Base-by-base conservation (phyloP, 768 basidiomycete species). In the Russula abietina region DNA sequence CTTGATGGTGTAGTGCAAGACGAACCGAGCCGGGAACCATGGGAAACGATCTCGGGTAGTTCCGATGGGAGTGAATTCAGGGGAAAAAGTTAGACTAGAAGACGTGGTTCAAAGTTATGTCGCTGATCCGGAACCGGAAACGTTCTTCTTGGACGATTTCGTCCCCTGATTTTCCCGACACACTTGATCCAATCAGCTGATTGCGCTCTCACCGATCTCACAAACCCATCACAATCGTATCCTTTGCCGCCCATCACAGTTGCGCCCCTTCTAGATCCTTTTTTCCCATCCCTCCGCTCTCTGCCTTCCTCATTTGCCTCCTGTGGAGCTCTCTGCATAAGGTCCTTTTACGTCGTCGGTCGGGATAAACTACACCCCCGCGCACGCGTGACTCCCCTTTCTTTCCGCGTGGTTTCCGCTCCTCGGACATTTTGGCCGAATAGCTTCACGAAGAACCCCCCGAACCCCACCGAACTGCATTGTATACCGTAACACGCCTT, bases 121-220 rank as follows among this genome's bases (percentile, higher is more conserved):
- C 33, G 53, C 38, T 39, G 46, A 48, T 48, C 16, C 60, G 60
- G 60, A 56, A 16, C 46, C 50, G 55, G 55, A 53, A 45, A 60
- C 59, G 59, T 45, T 52, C 50, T 19, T 52, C 8, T 43, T 14
- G 14, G 36, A 38, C 4, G 48, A 28, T 5, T 19, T 24, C 30
- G 28, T 17, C 33, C 32, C 59, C 50, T 57, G 49, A 36, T 24
- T 52, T 33, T 46, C 17, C 22, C 17, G 32, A 28, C 14, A 43
- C 39, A 38, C 56, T 56, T 62, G 61, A 62, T 62, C 41, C 50
- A 52, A 62, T 57, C 56, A 57, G 39, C 26, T 62, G 61, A 62
- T 62, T 57, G 26, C 43, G 1, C 19, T 43, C 19, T 0, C 19
- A 43, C 19, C 41, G 6, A 39, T 39, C 38, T n/a, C n/a, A n/a